These are phyloP conservation scores for Penicillium roqueforti DNA, from an alignment of 495 filamentous ascomycete genomes.

Conservation along the genomic window DNA sequence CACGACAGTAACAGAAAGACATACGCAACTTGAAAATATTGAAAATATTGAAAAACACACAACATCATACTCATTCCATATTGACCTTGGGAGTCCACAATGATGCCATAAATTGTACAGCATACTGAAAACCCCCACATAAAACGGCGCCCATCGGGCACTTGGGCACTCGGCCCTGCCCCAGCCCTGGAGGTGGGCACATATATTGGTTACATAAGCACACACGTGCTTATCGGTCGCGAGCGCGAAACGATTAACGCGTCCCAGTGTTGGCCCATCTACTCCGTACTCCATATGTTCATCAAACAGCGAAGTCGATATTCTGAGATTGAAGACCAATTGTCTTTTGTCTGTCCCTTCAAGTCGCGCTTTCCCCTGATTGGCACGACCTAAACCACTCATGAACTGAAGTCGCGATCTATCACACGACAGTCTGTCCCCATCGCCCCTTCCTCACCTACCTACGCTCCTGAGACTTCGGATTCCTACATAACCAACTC, in stretches of 20 bases:
- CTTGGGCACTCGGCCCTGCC: no score
- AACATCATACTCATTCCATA: not conserved
- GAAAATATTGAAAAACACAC: not conserved
- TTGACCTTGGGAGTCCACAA: not conserved
- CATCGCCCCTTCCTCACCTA: not conserved
- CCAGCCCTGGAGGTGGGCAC: no score
- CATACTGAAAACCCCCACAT: not conserved
- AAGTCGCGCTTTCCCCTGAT: not conserved
- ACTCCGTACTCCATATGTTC: not conserved
- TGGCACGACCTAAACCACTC: not conserved
- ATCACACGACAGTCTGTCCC: conserved; percentile 7
- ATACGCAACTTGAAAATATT: not conserved
- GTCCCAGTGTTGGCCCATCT: conserved; percentile 11
- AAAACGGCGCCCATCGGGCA: not conserved
- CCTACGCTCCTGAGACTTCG: not conserved
- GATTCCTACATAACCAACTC: not conserved
- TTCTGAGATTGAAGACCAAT: not conserved
- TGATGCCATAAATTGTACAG: not conserved
- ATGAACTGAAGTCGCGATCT: conserved; percentile 4
- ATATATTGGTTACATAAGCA: conserved; percentile 13
- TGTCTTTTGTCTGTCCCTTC: not conserved
- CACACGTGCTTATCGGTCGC: conserved; percentile 28
- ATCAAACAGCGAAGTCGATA: not conserved
- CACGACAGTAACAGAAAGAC: not conserved
- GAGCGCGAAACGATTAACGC: conserved; percentile 28